Conservation (phyloP, 2,329 filamentous ascomycete species). For the Scortechinia acanthostroma region DNA sequence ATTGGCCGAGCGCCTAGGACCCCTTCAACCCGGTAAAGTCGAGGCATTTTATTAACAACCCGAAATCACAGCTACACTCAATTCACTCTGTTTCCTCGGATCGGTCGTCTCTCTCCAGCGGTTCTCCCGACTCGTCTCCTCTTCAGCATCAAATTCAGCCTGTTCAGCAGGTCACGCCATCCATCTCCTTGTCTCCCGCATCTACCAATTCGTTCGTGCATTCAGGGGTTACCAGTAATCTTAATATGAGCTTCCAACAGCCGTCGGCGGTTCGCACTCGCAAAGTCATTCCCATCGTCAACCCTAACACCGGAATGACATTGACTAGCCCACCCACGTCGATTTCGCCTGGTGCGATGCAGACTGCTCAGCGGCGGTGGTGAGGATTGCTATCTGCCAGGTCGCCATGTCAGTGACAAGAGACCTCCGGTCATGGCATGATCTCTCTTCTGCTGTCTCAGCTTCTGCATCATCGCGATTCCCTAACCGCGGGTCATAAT, state of each 20-base stretch:
- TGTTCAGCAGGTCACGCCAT: constrained; percentile 63
- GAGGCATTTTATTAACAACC: too few relatives aligned
- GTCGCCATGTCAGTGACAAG: too few relatives aligned
- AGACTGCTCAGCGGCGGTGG: constrained; percentile 26
- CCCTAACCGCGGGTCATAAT: background rate
- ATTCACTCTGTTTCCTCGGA: constrained; percentile 86
- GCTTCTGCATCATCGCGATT: background rate
- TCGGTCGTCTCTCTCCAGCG: constrained; percentile 88
- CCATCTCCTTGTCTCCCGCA: constrained; percentile 66
- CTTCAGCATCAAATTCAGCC: constrained; percentile 54
- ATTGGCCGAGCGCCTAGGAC: background rate
- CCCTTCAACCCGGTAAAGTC: constrained; percentile 6
- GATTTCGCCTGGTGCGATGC: constrained; percentile 55
- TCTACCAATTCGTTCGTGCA: constrained; percentile 58
- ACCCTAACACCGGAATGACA: constrained; percentile 81
- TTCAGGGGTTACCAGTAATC: constrained; percentile 57
- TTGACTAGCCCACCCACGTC: constrained; percentile 82
- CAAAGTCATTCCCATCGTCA: constrained; percentile 96
- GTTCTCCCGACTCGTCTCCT: constrained; percentile 85
- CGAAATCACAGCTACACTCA: constrained; percentile 66
- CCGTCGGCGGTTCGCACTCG: constrained; percentile 80
- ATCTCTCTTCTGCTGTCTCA: background rate
- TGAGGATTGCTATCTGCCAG: too few relatives aligned
- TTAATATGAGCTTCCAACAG: constrained; percentile 78
- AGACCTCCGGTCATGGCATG: too few relatives aligned